Base-by-base conservation (phyloP, 1,284 basidiomycete genomes). In the Naganishia sp. region DNA sequence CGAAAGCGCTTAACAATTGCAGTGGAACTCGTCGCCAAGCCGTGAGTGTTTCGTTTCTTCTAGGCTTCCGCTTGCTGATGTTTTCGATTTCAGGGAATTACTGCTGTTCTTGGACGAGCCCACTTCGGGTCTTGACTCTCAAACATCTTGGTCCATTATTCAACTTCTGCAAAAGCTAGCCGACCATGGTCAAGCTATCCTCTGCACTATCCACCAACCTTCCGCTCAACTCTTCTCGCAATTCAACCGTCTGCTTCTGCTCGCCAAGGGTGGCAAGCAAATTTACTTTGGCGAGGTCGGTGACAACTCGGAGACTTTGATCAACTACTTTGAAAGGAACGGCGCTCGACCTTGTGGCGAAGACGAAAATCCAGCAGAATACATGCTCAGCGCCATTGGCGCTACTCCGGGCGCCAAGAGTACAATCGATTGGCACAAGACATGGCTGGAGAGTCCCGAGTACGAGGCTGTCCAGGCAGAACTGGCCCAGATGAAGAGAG, bases 91-190 rank as follows among this genome's bases (percentile, higher is more conserved):
- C n/a, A 61, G 59, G 0, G 87, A 84, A 73, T 81, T 92, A 3
- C 82, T 94, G 0, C 83, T 94, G 28, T 93, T 93, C 83, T 81
- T 91, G 66, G 90, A 92, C 71, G 89, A 92, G 67, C 81, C 81
- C 13, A 80, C 80, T 0, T 90, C 89, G 13, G 92, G 93, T 52
- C 81, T 95, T 33, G 92, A 94, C 75, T 92, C 90, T 2, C 91
- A 94, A 75, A 89, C 87, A 56, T 91, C 93, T 0, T 94, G 89
- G 88, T 88, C 88, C 16, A 92, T 95, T 72, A 83, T 92, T 59
- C 82, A 84, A 1, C 88, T 94, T 75, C 82, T 94, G 57, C 84
- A 88, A 33, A 92, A 92, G 75, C 85, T 95, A 42, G 90, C 91
- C 5, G 86, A 89, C 71, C 87, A 87, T 74, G 93, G 94, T 3